phyloP scores from a whole-genome alignment of 2,329 filamentous ascomycete genomes.

The Pestalotiopsis sp. region DNA sequence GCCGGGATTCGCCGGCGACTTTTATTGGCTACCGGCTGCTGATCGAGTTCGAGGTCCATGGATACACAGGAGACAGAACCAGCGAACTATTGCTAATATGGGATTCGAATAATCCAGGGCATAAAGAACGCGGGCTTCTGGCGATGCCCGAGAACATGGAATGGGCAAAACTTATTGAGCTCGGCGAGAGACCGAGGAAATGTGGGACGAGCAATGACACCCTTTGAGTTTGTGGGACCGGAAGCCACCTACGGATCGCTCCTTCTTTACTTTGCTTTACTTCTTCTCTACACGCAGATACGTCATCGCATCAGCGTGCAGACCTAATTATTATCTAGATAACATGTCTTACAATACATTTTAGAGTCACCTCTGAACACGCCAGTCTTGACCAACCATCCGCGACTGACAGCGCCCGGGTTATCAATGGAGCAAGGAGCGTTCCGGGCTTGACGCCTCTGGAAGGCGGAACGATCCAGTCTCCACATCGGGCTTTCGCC shows the following conservation, averaged over 20 bases:
- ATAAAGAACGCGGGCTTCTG: background rate
- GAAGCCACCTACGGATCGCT: background rate
- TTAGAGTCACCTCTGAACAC: no score
- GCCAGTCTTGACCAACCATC: no score
- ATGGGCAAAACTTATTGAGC: background rate
- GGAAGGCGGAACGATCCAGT: background rate
- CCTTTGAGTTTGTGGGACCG: background rate
- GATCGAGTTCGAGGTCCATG: constrained; percentile 2
- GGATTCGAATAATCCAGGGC: background rate
- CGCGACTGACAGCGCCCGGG: no score
- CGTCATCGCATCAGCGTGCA: no score
- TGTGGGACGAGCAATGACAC: background rate
- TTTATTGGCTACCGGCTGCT: background rate
- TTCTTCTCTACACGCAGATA: background rate
- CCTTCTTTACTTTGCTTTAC: background rate
- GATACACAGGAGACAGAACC: background rate
- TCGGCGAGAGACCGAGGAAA: background rate
- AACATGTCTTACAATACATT: no score
- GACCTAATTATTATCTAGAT: no score
- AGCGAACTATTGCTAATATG: background rate
- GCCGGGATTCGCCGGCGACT: constrained; percentile 5
- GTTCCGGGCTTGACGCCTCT: background rate
- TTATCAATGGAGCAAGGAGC: background rate
- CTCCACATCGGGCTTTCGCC: background rate
- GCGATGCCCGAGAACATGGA: background rate